phyloP scores from a whole-genome alignment of 305 asterid species.

The Fraxinus sp. region DNA sequence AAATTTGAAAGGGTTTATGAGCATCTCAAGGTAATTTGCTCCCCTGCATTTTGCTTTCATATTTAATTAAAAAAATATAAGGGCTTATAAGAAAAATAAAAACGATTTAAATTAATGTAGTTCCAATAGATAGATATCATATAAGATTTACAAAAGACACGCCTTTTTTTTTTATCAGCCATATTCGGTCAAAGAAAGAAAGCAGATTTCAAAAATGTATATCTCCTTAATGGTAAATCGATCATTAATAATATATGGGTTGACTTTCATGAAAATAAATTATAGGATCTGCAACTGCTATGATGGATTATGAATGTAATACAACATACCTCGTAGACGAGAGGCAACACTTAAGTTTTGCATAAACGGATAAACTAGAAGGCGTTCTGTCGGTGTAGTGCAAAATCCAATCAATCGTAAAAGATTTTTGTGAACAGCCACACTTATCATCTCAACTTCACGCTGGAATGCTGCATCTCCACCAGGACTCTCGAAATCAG shows the following conservation, averaged over 20 bases:
- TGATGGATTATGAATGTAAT: neutral
- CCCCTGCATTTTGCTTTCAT: neutral
- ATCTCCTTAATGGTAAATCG: neutral
- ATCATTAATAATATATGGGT: neutral
- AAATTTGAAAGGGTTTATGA: neutral
- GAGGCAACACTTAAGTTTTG: conserved; percentile 92
- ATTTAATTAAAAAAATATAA: neutral
- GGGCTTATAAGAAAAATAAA: neutral
- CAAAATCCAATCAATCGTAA: conserved; percentile 84
- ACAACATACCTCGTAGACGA: conserved; percentile 69
- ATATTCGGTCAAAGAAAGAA: neutral
- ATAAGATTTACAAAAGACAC: neutral
- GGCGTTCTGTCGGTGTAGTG: conserved; percentile 95
- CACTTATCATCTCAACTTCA: conserved; percentile 98
- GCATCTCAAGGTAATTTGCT: neutral
- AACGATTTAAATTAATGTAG: neutral
- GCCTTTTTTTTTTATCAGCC: neutral
- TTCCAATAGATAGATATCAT: neutral
- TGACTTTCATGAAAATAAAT: neutral
- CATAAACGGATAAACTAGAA: conserved; percentile 90
- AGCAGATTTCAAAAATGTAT: neutral
- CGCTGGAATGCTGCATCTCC: conserved; percentile 93
- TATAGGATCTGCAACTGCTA: neutral
- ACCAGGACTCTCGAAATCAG: conserved; percentile 86
- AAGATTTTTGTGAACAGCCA: conserved; percentile 91